Evolutionary conservation across 129 eudicot genomes (phyloP).

Genomic region (Saposhnikovia divaricata): DNA sequence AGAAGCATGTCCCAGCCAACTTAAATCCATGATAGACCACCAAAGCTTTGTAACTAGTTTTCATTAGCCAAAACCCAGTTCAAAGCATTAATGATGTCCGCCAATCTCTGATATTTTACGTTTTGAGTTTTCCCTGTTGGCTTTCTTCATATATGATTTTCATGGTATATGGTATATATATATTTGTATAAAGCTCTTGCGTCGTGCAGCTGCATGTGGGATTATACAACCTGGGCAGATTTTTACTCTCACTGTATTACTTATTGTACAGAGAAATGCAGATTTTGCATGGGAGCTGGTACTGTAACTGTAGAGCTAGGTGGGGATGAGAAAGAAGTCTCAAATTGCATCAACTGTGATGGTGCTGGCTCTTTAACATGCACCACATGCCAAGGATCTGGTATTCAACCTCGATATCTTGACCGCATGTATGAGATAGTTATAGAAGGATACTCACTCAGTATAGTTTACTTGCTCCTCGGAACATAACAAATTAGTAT

Average conservation of each 20-base stretch:
- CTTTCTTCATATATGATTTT: neutral
- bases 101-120: too few species aligned
- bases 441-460: neutral
- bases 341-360: constrained; percentile 86
- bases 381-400: constrained; percentile 96
- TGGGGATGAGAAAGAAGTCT: constrained; percentile 83
- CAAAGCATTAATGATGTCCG: too few species aligned
- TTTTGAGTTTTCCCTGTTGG: neutral
- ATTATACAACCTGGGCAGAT: neutral
- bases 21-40: too few species aligned
- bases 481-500: neutral
- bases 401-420: constrained; percentile 96
- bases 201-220: neutral
- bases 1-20: too few species aligned
- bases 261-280: constrained; percentile 59
- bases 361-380: constrained; percentile 88
- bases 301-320: constrained; percentile 80
- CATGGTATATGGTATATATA: neutral
- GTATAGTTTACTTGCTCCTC: neutral
- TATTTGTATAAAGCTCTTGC: neutral
- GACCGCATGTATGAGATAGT: constrained; percentile 63
- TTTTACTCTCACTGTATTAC: neutral
- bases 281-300: constrained; percentile 87
- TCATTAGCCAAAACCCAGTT: too few species aligned
- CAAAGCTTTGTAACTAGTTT: too few species aligned